These are phyloP conservation scores for Kurtzmaniella cleridarum DNA, from an alignment of 805 yeast species.

Conservation along the genomic window DNA sequence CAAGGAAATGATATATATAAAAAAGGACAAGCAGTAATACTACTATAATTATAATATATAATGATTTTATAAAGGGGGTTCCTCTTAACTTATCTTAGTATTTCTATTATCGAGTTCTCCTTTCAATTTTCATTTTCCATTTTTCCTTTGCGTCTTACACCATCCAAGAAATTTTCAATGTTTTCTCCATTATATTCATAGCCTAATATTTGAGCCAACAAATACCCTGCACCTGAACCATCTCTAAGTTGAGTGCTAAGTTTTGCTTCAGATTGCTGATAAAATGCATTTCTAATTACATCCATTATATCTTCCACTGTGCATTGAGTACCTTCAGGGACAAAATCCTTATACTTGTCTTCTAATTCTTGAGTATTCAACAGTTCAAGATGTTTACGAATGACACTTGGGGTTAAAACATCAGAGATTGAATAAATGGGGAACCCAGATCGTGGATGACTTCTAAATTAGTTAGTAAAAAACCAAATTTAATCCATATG, in stretches of 20 bases:
- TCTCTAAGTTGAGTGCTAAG: slow-evolving; percentile 38
- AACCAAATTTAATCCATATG: neutral
- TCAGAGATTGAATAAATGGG: slow-evolving; percentile 31
- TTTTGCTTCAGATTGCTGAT: slow-evolving; percentile 36
- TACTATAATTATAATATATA: no score
- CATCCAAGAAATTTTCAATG: slow-evolving; percentile 42
- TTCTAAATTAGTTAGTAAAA: slow-evolving; percentile 1
- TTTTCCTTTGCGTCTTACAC: slow-evolving; percentile 28
- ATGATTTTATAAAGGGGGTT: no score
- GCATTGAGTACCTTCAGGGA: slow-evolving; percentile 39
- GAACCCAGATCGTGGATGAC: slow-evolving; percentile 4
- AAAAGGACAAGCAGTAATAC: no score
- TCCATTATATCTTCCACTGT: slow-evolving; percentile 34
- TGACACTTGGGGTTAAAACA: slow-evolving; percentile 23
- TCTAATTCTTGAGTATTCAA: slow-evolving; percentile 30
- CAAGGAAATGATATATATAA: no score
- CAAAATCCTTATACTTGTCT: slow-evolving; percentile 25
- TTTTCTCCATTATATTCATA: slow-evolving; percentile 53
- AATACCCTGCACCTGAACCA: slow-evolving; percentile 40
- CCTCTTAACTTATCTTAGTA: no score
- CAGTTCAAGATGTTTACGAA: slow-evolving; percentile 27
- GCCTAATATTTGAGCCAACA: slow-evolving; percentile 46
- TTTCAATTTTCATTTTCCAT: slow-evolving; percentile 10
- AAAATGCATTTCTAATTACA: slow-evolving; percentile 46
- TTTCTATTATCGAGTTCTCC: neutral